These are phyloP conservation scores for Collybiopsis luxurians DNA, from an alignment of 768 basidiomycete genomes.

Conservation along the genomic window DNA sequence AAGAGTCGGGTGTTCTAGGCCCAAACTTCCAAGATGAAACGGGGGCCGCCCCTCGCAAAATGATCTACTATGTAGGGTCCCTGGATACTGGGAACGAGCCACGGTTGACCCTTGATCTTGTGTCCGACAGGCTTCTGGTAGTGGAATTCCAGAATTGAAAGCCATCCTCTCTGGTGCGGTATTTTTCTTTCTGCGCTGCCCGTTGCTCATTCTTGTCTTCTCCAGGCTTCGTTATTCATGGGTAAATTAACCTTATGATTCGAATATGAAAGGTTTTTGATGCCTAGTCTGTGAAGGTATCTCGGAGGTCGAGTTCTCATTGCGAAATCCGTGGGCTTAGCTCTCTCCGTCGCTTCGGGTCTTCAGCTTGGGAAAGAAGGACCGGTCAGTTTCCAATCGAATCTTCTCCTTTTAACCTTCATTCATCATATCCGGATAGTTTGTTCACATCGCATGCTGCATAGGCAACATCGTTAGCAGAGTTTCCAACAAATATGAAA, in stretches of 20 bases:
- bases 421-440: constrained; percentile 17
- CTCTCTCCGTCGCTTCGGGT: constrained; percentile 90
- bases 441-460: constrained; percentile 93
- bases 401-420: constrained; percentile 45
- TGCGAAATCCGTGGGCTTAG: constrained; percentile 86
- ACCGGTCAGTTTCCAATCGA: background rate
- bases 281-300: too few species aligned
- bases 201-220: constrained; percentile 3
- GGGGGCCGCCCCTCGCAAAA: constrained; percentile 49
- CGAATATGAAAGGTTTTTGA: too few species aligned
- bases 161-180: constrained; percentile 78
- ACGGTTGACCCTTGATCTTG: background rate
- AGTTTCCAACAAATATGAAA: constrained; percentile 85
- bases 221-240: constrained; percentile 92
- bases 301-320: constrained; percentile 87
- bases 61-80: constrained; percentile 76
- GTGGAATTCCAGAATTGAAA: constrained; percentile 97
- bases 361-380: constrained; percentile 65
- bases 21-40: constrained; percentile 36
- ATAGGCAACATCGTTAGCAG: constrained; percentile 92
- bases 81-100: too few species aligned
- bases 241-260: too few species aligned
- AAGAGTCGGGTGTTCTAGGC: constrained; percentile 76
- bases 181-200: constrained; percentile 3
- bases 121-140: constrained; percentile 74